Evolutionary conservation across 495 filamentous ascomycete genomes (phyloP), one percentile per base, ranked within the genome.

Genomic region (Pyronema omphalodes): DNA sequence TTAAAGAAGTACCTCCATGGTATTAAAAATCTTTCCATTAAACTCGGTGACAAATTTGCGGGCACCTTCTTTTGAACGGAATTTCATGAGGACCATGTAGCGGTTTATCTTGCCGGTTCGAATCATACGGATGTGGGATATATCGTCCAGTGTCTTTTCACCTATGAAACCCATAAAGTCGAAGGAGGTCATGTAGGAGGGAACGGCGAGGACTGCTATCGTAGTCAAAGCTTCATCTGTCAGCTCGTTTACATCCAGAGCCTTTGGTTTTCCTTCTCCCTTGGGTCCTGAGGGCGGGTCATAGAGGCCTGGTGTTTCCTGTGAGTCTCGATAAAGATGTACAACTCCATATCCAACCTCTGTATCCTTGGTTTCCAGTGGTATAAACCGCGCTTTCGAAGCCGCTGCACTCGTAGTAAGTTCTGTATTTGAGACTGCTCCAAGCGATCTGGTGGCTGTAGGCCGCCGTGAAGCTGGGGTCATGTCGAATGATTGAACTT

Each of bases 81-180:
- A 95, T 70, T 94, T 96, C 83, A 98, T 89, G 54, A 98, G 72
- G 45, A 94, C 91, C 79, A 98, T 84, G 70, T 96, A 98, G 63
- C 88, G 78, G 67, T 89, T 95, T 61, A 83, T 78, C 51, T 83
- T 73, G 48, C 81, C 82, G 3, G 91, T 96, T 71, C 85, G 79
- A 47, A 98, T 83, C 82, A 98, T 93, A 40, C 91, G 74, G 62
- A 94, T 93, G 70, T 98, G 93, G 60, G 84, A 93, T 56, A 96
- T 85, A 52, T 86, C 74, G 55, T 86, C 82, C 66, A 84, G 77
- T 59, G 88, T 94, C 63, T 81, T 80, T 67, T 95, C 85, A 1
- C 91, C 91, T 36, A 95, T 78, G 60, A 91, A 96, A 0, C 88
- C 89, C 57, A 98, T 66, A 57, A 98, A 88, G 61, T 96, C 93